Percentiles rank a stretch among this genome's conserved stretches.
phyloP scores from a whole-genome alignment of 2,329 filamentous ascomycete species.

The Penicillium sp. region DNA sequence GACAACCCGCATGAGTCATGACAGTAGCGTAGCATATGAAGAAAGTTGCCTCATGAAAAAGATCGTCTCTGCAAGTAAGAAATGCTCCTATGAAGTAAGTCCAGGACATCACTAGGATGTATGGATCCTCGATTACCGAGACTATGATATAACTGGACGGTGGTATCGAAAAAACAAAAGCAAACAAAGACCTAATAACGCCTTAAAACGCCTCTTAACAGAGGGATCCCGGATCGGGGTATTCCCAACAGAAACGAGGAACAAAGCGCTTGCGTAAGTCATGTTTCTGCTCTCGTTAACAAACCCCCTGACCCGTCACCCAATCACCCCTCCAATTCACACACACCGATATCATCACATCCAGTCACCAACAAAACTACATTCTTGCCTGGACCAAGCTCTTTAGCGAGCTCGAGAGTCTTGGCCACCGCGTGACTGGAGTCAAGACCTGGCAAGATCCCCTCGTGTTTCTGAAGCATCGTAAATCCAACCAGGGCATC shows the following conservation, averaged over 20 bases:
- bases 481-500: conserved; percentile 28
- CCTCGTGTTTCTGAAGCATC: conserved; percentile 25
- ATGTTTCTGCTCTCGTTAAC: background rate
- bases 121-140: background rate
- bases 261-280: background rate
- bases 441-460: conserved; percentile 22
- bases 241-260: background rate
- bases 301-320: too few relatives aligned
- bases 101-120: too few relatives aligned
- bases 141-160: background rate
- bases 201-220: too few relatives aligned
- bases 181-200: background rate
- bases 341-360: conserved; percentile 18
- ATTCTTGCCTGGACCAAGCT: conserved; percentile 24
- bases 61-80: background rate
- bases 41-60: background rate
- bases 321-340: conserved; percentile 11
- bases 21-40: background rate
- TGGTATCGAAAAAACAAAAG: background rate
- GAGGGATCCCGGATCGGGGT: background rate
- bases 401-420: conserved; percentile 15
- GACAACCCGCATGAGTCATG: background rate
- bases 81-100: too few relatives aligned
- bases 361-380: conserved; percentile 26
- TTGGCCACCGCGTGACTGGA: conserved; percentile 25